These are phyloP conservation scores for Xylariomycetidae sp. DNA, from an alignment of 2,329 filamentous ascomycete species.

Conservation along the genomic window DNA sequence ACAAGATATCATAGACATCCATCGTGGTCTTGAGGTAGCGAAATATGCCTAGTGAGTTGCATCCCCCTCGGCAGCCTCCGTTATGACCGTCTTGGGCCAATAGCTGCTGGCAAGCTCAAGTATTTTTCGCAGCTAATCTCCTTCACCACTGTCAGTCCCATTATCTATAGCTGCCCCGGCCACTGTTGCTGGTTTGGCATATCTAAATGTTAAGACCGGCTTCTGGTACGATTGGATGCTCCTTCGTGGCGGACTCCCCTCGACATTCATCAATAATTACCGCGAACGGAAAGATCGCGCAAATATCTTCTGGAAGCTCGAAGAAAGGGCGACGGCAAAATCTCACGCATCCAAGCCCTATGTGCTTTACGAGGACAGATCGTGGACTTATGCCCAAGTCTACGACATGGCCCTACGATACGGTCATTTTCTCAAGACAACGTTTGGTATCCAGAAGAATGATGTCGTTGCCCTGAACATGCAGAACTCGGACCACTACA, in stretches of 20 bases:
- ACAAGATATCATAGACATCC: too few species aligned
- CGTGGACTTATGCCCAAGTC: slow-evolving; percentile 70
- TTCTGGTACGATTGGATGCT: slow-evolving; percentile 63
- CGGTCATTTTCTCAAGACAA: slow-evolving; percentile 67
- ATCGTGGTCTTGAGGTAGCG: neutral
- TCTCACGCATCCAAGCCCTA: slow-evolving; percentile 51
- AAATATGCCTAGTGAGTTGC: slow-evolving; percentile 16
- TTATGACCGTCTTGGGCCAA: too few species aligned
- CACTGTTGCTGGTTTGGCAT: slow-evolving; percentile 64
- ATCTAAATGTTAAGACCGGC: slow-evolving; percentile 68
- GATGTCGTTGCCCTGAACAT: slow-evolving; percentile 80
- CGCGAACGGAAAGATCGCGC: slow-evolving; percentile 55
- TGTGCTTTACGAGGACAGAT: slow-evolving; percentile 63
- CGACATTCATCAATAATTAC: slow-evolving; percentile 36
- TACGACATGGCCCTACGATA: slow-evolving; percentile 70
- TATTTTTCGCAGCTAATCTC: too few species aligned
- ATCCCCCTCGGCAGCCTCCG: too few species aligned
- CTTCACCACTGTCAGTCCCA: slow-evolving; percentile 37
- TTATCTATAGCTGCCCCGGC: slow-evolving; percentile 54
- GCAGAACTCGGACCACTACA: slow-evolving; percentile 73
- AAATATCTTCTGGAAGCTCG: slow-evolving; percentile 72
- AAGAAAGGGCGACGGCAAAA: slow-evolving; percentile 54
- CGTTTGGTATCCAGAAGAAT: slow-evolving; percentile 57
- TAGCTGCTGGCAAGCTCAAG: too few species aligned
- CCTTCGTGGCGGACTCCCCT: slow-evolving; percentile 48